Percentiles rank a stretch among this genome's conserved stretches.
Conservation (phyloP, 2,329 filamentous ascomycete species). For the Penicillium sp. region DNA sequence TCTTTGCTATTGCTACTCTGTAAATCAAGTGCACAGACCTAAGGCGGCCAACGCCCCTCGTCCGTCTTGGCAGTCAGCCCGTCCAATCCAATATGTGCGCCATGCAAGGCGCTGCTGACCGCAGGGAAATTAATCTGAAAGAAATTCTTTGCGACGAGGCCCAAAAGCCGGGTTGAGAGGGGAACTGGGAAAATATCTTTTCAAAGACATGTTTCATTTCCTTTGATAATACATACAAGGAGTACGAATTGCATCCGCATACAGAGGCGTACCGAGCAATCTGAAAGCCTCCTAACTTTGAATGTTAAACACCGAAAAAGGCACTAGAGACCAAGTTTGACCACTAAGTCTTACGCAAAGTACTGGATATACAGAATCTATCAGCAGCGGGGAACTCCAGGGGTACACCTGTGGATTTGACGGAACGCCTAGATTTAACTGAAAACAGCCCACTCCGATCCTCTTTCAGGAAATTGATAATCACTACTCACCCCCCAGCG, state of each 20-base stretch:
- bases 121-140: not conserved
- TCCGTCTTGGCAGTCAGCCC: not conserved
- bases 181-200: not conserved
- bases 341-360: too few species aligned
- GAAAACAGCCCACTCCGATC: not conserved
- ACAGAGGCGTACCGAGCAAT: too few species aligned
- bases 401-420: not conserved
- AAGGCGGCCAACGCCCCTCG: not conserved
- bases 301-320: too few species aligned
- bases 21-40: not conserved
- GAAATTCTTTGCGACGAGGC: not conserved
- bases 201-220: too few species aligned
- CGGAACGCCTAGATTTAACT: not conserved
- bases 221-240: too few species aligned
- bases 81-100: not conserved
- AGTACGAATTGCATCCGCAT: too few species aligned
- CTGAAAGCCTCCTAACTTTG: too few species aligned
- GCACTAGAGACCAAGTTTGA: too few species aligned
- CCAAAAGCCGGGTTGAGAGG: not conserved
- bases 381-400: not conserved
- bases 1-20: not conserved
- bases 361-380: too few species aligned
- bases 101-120: conserved; percentile 7
- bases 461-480: not conserved
- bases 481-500: not conserved